phyloP scores from a whole-genome alignment of 208 protist genomes.

The Phytomonas sp. region DNA sequence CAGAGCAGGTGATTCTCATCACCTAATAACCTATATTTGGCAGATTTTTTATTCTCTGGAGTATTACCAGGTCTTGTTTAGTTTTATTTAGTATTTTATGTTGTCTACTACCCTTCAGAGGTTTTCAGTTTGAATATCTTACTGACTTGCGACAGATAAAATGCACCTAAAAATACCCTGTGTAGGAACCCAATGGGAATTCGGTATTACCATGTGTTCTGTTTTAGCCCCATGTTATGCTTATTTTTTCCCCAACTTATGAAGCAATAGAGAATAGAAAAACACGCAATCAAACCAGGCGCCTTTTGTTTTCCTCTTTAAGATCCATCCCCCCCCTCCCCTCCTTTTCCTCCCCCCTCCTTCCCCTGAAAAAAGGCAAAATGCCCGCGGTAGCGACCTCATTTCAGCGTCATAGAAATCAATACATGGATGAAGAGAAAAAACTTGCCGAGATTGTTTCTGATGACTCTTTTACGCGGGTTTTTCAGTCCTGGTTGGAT shows the following conservation, averaged over 20 bases:
- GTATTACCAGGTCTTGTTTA: background rate
- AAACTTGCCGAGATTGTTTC: constrained; percentile 59
- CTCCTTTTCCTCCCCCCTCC: too few relatives aligned
- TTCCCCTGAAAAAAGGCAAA: constrained; percentile 6
- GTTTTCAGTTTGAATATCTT: background rate
- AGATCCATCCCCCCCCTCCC: too few relatives aligned
- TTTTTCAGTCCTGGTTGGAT: constrained; percentile 75
- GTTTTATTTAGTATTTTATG: background rate
- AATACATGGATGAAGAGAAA: constrained; percentile 79
- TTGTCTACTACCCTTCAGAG: background rate
- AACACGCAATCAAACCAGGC: background rate
- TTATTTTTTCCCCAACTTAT: background rate
- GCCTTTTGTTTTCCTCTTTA: too few relatives aligned
- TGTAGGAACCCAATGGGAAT: background rate
- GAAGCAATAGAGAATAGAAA: background rate
- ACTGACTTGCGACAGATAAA: background rate
- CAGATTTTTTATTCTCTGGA: background rate
- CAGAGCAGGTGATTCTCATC: background rate
- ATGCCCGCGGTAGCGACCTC: constrained; percentile 44
- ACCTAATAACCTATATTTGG: background rate
- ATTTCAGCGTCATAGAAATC: constrained; percentile 81
- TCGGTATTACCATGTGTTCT: background rate
- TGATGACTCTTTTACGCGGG: constrained; percentile 49
- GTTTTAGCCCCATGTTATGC: background rate
- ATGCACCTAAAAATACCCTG: background rate